phyloP scores from a whole-genome alignment of 139 green algal genomes.

The Chlorella sp. region DNA sequence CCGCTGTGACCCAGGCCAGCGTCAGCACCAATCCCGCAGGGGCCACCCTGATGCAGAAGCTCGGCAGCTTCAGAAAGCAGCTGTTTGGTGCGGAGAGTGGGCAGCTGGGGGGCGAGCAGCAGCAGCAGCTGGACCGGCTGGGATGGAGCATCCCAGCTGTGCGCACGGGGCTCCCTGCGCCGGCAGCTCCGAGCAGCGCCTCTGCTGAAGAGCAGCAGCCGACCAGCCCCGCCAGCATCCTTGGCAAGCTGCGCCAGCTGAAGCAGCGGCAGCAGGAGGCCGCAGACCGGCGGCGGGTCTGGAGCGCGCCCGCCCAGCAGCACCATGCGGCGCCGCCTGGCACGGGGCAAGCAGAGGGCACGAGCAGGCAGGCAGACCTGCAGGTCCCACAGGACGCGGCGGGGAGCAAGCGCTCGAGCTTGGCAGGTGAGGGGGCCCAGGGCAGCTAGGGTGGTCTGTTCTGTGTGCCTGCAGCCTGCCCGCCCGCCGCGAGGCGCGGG shows the following conservation, averaged over 20 bases:
- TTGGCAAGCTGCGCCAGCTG: slow-evolving; percentile 3
- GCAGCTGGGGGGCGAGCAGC: background rate
- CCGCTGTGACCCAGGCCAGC: too few species aligned
- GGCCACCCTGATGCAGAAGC: background rate
- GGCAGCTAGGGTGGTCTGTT: too few species aligned
- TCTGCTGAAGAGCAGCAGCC: background rate
- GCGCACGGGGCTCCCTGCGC: too few species aligned
- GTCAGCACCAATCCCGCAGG: too few species aligned
- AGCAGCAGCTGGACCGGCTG: background rate
- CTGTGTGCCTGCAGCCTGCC: too few species aligned
- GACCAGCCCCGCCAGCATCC: background rate
- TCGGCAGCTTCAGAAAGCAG: slow-evolving; percentile 18
- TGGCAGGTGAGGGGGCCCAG: too few species aligned
- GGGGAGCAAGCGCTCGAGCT: too few species aligned
- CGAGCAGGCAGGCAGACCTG: too few species aligned
- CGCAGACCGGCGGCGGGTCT: slow-evolving; percentile 9
- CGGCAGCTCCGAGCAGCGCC: too few species aligned
- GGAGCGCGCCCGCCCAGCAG: slow-evolving; percentile 9
- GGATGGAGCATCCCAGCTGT: slow-evolving; percentile 1
- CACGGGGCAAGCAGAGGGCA: too few species aligned
- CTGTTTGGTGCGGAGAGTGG: slow-evolving; percentile 10
- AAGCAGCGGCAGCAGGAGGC: slow-evolving; percentile 23
- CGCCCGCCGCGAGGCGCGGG: too few species aligned
- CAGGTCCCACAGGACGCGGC: too few species aligned
- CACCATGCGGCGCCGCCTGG: background rate